phyloP scores from a whole-genome alignment of 768 basidiomycete genomes.

The Infundibulicybe gibba region DNA sequence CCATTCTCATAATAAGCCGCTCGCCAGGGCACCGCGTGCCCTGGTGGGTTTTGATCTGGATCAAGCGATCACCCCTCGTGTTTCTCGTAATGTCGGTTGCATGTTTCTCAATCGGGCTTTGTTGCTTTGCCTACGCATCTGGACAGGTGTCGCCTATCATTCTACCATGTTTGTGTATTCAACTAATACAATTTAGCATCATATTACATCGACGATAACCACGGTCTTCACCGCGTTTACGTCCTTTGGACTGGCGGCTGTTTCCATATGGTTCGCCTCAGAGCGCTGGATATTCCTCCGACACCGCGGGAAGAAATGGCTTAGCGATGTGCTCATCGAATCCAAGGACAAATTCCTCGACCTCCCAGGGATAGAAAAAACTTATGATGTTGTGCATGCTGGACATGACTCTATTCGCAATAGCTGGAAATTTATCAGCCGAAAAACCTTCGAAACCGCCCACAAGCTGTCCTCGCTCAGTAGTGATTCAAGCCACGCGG shows the following conservation, averaged over 20 bases:
- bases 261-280: conserved; percentile 71
- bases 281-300: conserved; percentile 63
- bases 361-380: conserved; percentile 21
- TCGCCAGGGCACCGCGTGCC: conserved; percentile 74
- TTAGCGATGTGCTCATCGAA: conserved; percentile 56
- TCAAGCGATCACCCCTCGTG: conserved; percentile 78
- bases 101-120: conserved; percentile 76
- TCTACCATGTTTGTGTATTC: neutral
- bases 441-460: conserved; percentile 17
- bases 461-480: conserved; percentile 9
- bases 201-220: conserved; percentile 64
- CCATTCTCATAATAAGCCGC: conserved; percentile 37
- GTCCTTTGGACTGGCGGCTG: conserved; percentile 65
- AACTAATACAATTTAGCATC: conserved; percentile 32
- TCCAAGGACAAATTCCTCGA: conserved; percentile 30
- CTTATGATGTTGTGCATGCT: conserved; percentile 7
- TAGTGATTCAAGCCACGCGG: conserved; percentile 16
- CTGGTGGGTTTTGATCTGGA: conserved; percentile 86
- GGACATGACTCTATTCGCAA: conserved; percentile 13
- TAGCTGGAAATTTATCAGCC: conserved; percentile 16
- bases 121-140: conserved; percentile 76
- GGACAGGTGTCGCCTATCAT: conserved; percentile 42
- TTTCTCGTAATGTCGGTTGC: conserved; percentile 83
- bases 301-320: conserved; percentile 68
- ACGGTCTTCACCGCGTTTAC: conserved; percentile 76